Evolutionary conservation across 1,284 basidiomycete genomes (phyloP).

Genomic region (Heterobasidion parviporum): DNA sequence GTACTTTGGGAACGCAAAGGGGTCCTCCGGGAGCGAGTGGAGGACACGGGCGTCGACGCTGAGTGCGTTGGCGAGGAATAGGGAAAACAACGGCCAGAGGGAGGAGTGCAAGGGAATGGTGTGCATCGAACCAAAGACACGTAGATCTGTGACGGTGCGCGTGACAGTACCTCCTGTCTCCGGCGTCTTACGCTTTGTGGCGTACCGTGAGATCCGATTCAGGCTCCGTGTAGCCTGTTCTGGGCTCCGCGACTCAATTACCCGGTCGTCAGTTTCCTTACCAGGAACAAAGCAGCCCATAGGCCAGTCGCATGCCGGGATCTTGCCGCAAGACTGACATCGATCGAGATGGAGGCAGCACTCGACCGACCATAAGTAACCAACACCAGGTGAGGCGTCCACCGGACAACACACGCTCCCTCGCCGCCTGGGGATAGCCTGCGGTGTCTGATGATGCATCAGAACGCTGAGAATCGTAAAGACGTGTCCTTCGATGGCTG

Average conservation of each 20-base stretch:
- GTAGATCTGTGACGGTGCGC: background rate
- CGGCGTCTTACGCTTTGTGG: slow-evolving; percentile 14
- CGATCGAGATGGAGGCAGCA: too few relatives aligned
- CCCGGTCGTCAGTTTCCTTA: background rate
- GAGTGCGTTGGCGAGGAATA: slow-evolving; percentile 13
- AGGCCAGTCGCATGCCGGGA: background rate
- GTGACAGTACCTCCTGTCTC: slow-evolving; percentile 4
- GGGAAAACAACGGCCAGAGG: slow-evolving; percentile 10
- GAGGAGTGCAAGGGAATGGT: background rate
- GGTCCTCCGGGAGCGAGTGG: slow-evolving; percentile 71
- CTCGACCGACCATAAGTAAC: too few relatives aligned
- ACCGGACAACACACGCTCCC: too few relatives aligned
- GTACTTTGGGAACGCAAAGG: slow-evolving; percentile 80
- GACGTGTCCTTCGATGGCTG: background rate
- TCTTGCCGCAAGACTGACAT: background rate
- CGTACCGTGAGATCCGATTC: slow-evolving; percentile 10
- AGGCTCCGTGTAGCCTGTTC: slow-evolving; percentile 2
- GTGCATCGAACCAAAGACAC: background rate
- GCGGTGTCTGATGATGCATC: background rate
- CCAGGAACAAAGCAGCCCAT: background rate
- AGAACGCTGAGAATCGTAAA: background rate
- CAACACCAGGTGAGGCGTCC: too few relatives aligned
- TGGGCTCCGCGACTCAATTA: slow-evolving; percentile 10
- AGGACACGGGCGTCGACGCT: slow-evolving; percentile 37
- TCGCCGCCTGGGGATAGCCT: background rate